These are phyloP conservation scores for Nosema bombycis DNA, from an alignment of 371 early-diverging fungal species.

Conservation along the genomic window DNA sequence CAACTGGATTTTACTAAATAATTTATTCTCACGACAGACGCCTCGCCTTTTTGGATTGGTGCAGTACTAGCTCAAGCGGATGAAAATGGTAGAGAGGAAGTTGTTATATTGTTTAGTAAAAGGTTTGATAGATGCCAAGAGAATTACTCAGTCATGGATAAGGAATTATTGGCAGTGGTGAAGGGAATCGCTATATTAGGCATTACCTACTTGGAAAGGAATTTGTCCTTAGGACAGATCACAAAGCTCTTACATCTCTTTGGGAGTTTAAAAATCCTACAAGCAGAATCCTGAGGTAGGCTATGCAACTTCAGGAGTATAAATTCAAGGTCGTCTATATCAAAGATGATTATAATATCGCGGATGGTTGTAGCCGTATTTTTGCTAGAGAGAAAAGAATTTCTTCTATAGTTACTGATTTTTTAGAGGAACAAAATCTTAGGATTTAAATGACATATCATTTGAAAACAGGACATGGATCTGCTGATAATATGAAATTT, in stretches of 20 bases:
- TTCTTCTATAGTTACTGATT: background rate
- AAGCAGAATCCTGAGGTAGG: background rate
- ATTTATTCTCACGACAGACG: slow-evolving; percentile 47
- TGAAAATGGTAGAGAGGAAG: slow-evolving; percentile 6
- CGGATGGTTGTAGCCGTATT: background rate
- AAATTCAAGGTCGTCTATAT: slow-evolving; percentile 13
- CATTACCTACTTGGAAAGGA: slow-evolving; percentile 17
- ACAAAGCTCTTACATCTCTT: slow-evolving; percentile 19
- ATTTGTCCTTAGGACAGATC: slow-evolving; percentile 28
- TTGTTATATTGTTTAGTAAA: slow-evolving; percentile 12
- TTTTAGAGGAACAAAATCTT: background rate
- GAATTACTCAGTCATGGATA: slow-evolving; percentile 18
- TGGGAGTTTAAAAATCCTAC: background rate
- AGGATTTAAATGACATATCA: background rate
- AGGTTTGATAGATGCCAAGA: slow-evolving; percentile 21
- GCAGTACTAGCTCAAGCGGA: slow-evolving; percentile 36
- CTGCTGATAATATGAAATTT: background rate
- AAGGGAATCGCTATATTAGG: slow-evolving; percentile 9
- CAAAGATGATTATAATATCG: background rate
- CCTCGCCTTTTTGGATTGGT: slow-evolving; percentile 11
- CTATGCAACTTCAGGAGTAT: slow-evolving; percentile 22
- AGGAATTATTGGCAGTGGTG: slow-evolving; percentile 1
- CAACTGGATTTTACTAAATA: slow-evolving; percentile 21
- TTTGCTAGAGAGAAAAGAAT: background rate
- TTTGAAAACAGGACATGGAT: background rate